Percentiles rank a stretch among this genome's conserved stretches.
Conservation (phyloP, 2,329 filamentous ascomycete species). For the Cryphonectria carpinicola region DNA sequence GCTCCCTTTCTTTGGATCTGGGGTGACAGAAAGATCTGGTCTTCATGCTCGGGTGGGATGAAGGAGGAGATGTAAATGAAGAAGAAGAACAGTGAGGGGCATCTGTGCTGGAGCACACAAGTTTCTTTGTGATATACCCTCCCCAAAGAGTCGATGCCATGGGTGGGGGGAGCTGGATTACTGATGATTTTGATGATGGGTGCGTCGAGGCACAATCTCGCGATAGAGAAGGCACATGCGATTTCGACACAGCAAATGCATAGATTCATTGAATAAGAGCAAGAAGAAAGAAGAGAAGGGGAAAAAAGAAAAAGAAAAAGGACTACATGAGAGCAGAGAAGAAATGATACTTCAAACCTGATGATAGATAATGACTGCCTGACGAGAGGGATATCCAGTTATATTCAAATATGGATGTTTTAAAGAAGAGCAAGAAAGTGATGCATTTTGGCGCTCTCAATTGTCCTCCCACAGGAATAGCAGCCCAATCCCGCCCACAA, state of each 20-base stretch:
- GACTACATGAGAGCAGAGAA: neutral
- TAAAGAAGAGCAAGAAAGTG: neutral
- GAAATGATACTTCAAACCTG: neutral
- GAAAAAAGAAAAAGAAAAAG: neutral
- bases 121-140: constrained; percentile 8
- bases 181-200: constrained; percentile 1
- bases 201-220: neutral
- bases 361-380: neutral
- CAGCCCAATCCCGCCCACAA: neutral
- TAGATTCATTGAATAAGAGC: neutral
- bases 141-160: neutral
- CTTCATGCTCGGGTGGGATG: neutral
- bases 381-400: too few relatives aligned
- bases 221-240: neutral
- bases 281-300: neutral
- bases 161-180: neutral
- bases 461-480: constrained; percentile 9
- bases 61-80: neutral
- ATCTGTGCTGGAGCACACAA: neutral
- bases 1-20: neutral
- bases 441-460: neutral
- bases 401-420: neutral
- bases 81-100: neutral
- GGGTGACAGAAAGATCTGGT: constrained; percentile 1
- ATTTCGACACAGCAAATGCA: constrained; percentile 1